These are phyloP conservation scores for Phytophthora pisi DNA, from an alignment of 352 stramenopile species.

Conservation along the genomic window DNA sequence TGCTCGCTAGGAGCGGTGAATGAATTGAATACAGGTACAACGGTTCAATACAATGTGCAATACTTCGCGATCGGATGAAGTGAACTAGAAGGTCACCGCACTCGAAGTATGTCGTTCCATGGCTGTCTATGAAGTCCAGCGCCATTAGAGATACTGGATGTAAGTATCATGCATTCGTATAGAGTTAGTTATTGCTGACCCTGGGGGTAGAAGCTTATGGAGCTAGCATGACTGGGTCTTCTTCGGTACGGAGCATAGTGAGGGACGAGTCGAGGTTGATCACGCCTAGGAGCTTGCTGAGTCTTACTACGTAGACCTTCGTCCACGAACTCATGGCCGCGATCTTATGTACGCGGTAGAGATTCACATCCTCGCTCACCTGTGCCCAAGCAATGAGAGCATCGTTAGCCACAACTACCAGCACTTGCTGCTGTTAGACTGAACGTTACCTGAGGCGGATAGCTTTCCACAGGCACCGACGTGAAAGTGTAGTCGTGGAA, in stretches of 20 bases:
- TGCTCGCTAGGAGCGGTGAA: neutral
- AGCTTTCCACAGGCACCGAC: constrained; percentile 74
- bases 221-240: constrained; percentile 46
- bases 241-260: constrained; percentile 58
- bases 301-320: constrained; percentile 82
- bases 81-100: no score
- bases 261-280: constrained; percentile 77
- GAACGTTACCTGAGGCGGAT: constrained; percentile 68
- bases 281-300: constrained; percentile 72
- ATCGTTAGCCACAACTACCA: neutral
- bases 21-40: neutral
- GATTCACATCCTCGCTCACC: constrained; percentile 72
- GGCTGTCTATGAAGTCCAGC: neutral
- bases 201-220: constrained; percentile 14
- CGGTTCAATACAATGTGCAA: neutral
- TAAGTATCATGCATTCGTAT: neutral
- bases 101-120: neutral
- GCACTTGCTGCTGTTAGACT: neutral
- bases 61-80: neutral
- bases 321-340: constrained; percentile 84
- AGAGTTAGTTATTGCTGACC: neutral
- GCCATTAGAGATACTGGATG: neutral
- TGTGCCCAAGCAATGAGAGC: constrained; percentile 9
- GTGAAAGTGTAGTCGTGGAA: constrained; percentile 70
- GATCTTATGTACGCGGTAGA: constrained; percentile 79